Base-by-base conservation (phyloP, 306 rosid species). In the Quercus cerris region DNA sequence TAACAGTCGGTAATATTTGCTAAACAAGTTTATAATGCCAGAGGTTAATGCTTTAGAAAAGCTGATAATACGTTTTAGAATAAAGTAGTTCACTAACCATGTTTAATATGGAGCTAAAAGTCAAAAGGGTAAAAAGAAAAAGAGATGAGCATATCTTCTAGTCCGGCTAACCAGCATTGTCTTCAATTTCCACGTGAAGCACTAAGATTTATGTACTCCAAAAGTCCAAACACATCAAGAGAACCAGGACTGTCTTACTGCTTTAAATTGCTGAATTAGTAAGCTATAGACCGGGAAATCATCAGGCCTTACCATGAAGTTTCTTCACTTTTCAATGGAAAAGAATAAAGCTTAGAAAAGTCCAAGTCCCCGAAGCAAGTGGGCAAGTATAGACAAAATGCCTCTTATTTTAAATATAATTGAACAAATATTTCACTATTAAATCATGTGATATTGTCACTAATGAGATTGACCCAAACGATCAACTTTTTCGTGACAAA, bases 401-500 rank as follows among this genome's bases (percentile, higher is more conserved):
- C 64, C 51, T 11, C 82, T 56, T 35, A 35, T 67, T 67, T 54
- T 35, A 67, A 51, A 75, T 61, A 71, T 13, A 79, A 56, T 51
- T n/a, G n/a, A 69, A 84, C 63, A 83, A 81, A 83, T 59, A 84
- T 71, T 75, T 76, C 76, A 62, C 64, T 77, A 78, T 67, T 55
- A 75, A 73, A 76, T 61, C 80, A 71, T 83, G 71, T 28, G 74
- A 68, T 66, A 78, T 70, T 66, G 87, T 80, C 81, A 81, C 78
- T 31, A 57, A 70, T 69, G 76, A 78, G 80, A 83, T 28, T 77
- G 83, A 77, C 75, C 81, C 68, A 79, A 75, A 67, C 5, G 64
- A 88, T 77, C 75, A 84, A 80, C 85, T 80, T 76, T 83, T 85
- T 89, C 83, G 78, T 64, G 81, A 86, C 33, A 70, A 83, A 81